phyloP scores from a whole-genome alignment of 2,329 filamentous ascomycete species.

The Cytospora schulzeri region DNA sequence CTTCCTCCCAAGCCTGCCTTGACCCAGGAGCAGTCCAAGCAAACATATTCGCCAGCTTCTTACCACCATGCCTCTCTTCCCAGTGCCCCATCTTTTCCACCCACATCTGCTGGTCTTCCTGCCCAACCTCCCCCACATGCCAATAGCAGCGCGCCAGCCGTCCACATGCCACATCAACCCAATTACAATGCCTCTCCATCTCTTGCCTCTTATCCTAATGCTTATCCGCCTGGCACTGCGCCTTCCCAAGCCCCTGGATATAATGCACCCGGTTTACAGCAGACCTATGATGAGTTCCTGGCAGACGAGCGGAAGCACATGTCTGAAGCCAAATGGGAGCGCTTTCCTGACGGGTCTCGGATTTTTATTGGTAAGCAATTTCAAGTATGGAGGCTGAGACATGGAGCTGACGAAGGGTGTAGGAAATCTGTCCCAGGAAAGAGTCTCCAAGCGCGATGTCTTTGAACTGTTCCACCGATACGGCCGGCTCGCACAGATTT shows the following conservation, averaged over 20 bases:
- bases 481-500: conserved; percentile 89
- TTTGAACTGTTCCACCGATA: conserved; percentile 88
- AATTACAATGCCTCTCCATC: conserved; percentile 20
- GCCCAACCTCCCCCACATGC: conserved; percentile 21
- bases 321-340: conserved; percentile 77
- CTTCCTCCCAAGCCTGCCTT: conserved; percentile 37
- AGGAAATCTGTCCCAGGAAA: conserved; percentile 91
- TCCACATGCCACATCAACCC: conserved; percentile 22
- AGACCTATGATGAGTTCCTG: conserved; percentile 72
- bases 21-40: conserved; percentile 31
- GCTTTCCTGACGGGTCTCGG: conserved; percentile 74
- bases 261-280: conserved; percentile 47
- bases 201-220: conserved; percentile 27
- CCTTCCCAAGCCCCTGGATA: conserved; percentile 20
- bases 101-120: conserved; percentile 17
- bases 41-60: conserved; percentile 25
- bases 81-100: conserved; percentile 24
- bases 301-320: conserved; percentile 75
- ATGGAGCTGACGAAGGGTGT: conserved; percentile 19
- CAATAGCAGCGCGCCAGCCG: conserved; percentile 17
- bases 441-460: conserved; percentile 90
- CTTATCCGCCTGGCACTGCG: conserved; percentile 25
- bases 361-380: conserved; percentile 76
- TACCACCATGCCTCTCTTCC: conserved; percentile 28
- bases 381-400: conserved; percentile 1